These are phyloP conservation scores for Sclerotinia borealis DNA, from an alignment of 2,329 filamentous ascomycete genomes.

Conservation along the genomic window DNA sequence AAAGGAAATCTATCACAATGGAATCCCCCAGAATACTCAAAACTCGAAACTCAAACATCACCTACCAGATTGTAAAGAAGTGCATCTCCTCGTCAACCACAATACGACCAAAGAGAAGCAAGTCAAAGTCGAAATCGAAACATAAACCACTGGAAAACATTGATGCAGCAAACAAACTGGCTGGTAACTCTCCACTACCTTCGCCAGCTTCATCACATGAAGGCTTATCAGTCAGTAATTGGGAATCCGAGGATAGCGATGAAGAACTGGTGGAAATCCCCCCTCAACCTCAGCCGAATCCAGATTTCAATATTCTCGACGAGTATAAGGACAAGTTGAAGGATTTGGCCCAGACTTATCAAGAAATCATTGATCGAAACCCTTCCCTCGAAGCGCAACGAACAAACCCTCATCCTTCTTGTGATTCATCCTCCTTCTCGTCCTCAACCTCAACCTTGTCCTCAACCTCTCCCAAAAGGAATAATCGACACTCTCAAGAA, in stretches of 20 bases:
- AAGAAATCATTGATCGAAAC: neutral
- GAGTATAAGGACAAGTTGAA: neutral
- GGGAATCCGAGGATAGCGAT: constrained; percentile 1
- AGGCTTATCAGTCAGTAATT: neutral
- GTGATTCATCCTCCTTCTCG: neutral
- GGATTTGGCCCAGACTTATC: neutral
- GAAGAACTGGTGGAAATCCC: neutral
- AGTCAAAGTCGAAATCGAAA: neutral
- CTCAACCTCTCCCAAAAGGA: neutral
- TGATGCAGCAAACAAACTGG: neutral
- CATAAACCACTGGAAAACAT: neutral
- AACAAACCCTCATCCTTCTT: neutral
- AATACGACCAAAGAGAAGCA: neutral
- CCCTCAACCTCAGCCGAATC: neutral
- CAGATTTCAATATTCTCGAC: neutral
- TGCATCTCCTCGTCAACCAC: neutral
- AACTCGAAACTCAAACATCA: neutral
- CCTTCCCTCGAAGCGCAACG: neutral
- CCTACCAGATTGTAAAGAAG: neutral
- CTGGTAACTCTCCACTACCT: neutral
- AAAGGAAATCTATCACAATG: neutral
- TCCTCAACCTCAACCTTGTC: neutral
- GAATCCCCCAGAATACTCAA: neutral
- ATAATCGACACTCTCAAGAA: neutral
- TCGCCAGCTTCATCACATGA: neutral